Conservation (phyloP, 495 filamentous ascomycete species). For the Glutinoglossum americanum region DNA sequence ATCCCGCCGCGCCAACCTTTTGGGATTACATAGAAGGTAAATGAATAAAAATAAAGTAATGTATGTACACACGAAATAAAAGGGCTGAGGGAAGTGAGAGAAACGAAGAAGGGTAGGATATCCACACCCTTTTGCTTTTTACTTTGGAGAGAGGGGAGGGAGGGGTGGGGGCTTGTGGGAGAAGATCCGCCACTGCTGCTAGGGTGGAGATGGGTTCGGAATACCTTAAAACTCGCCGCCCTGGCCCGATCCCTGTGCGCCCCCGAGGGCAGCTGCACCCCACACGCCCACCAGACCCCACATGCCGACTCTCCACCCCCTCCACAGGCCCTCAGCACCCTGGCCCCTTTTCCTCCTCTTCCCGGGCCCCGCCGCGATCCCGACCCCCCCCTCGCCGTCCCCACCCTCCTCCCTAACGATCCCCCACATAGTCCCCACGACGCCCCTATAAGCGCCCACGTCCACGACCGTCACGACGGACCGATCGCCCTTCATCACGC, state of each 20-base stretch:
- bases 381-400: slow-evolving; percentile 1
- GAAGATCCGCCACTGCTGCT: too few species aligned
- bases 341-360: slow-evolving; percentile 21
- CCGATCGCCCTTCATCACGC: background rate
- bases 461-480: slow-evolving; percentile 29
- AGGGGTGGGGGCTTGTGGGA: too few species aligned
- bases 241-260: slow-evolving; percentile 19
- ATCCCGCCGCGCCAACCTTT: too few species aligned
- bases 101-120: too few species aligned
- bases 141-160: too few species aligned
- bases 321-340: slow-evolving; percentile 64
- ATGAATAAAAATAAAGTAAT: too few species aligned
- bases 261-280: slow-evolving; percentile 43
- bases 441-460: slow-evolving; percentile 52
- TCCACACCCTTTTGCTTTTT: too few species aligned
- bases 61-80: too few species aligned
- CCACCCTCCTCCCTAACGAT: slow-evolving; percentile 68
- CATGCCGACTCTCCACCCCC: slow-evolving; percentile 88
- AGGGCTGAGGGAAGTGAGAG: too few species aligned
- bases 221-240: slow-evolving; percentile 31
- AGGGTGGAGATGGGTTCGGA: too few species aligned
- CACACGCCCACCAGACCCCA: slow-evolving; percentile 87
- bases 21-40: too few species aligned
- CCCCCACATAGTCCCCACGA: slow-evolving; percentile 70
- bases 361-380: slow-evolving; percentile 14